Percentiles rank a stretch among this genome's conserved stretches.
phyloP scores from a whole-genome alignment of 352 stramenopile species.

The Thraustochytrium striatum region DNA sequence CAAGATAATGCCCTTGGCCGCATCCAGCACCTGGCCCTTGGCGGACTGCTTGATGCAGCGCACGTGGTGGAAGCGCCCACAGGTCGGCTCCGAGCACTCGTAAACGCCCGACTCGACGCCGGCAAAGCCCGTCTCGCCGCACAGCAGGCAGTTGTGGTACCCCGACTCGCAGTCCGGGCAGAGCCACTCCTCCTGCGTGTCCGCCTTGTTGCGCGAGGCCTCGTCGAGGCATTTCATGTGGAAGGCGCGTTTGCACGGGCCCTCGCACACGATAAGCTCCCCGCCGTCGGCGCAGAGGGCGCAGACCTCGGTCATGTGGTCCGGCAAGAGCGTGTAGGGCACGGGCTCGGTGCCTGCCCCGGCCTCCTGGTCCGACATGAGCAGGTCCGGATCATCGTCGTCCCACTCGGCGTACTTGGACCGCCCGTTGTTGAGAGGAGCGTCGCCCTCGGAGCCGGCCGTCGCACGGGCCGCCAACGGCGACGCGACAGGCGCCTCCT shows the following conservation, averaged over 20 bases:
- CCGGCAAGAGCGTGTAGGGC: constrained; percentile 55
- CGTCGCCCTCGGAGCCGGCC: background rate
- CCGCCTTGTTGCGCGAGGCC: constrained; percentile 53
- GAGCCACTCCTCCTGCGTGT: constrained; percentile 69
- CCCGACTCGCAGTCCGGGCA: constrained; percentile 78
- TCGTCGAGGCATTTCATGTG: constrained; percentile 83
- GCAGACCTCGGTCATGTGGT: constrained; percentile 81
- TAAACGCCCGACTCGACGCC: constrained; percentile 71
- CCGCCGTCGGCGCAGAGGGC: constrained; percentile 82
- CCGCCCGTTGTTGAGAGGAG: background rate
- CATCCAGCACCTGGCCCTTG: constrained; percentile 67
- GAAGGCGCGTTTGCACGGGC: constrained; percentile 83
- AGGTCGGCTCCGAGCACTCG: constrained; percentile 81
- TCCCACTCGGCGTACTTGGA: constrained; percentile 42
- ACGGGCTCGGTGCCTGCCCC: background rate
- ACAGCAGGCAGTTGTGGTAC: constrained; percentile 84
- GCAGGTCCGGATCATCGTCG: constrained; percentile 12
- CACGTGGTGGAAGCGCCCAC: constrained; percentile 85
- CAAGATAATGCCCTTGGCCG: constrained; percentile 77
- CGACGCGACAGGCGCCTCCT: background rate
- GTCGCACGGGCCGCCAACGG: background rate
- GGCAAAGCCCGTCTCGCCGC: constrained; percentile 81
- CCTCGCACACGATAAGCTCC: constrained; percentile 81
- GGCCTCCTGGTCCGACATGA: background rate
- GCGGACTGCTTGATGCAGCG: constrained; percentile 69